Conservation (phyloP, 768 basidiomycete genomes). For the Mycena haematopus region DNA sequence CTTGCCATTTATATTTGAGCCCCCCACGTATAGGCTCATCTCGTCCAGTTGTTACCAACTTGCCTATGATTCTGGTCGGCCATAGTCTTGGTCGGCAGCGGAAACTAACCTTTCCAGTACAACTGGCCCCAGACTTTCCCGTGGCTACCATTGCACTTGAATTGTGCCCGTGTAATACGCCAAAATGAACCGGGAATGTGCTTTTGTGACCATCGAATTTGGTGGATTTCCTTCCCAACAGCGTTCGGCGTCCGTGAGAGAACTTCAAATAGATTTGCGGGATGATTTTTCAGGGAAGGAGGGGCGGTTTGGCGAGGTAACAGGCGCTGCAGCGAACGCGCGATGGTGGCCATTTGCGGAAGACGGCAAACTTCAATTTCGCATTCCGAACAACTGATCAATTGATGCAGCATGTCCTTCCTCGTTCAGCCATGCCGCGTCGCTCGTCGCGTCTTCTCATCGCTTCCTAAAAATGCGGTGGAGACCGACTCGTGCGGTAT, state of each 20-base stretch:
- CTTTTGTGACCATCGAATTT: slow-evolving; percentile 76
- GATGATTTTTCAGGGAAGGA: slow-evolving; percentile 59
- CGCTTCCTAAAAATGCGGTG: slow-evolving; percentile 19
- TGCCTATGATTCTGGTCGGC: slow-evolving; percentile 48
- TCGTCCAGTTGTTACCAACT: slow-evolving; percentile 55
- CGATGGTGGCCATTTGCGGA: slow-evolving; percentile 43
- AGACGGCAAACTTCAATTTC: slow-evolving; percentile 3
- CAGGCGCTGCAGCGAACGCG: slow-evolving; percentile 56
- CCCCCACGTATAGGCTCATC: slow-evolving; percentile 73
- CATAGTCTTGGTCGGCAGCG: background rate
- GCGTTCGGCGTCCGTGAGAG: slow-evolving; percentile 72
- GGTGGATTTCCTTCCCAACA: slow-evolving; percentile 71
- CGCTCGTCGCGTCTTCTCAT: slow-evolving; percentile 22
- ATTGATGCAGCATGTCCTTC: slow-evolving; percentile 12
- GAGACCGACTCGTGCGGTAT: slow-evolving; percentile 66
- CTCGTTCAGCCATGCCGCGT: slow-evolving; percentile 35
- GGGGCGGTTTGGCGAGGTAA: slow-evolving; percentile 61
- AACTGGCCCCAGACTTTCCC: slow-evolving; percentile 86
- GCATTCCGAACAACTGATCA: slow-evolving; percentile 30
- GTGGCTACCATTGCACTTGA: slow-evolving; percentile 77
- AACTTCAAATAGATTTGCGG: slow-evolving; percentile 74
- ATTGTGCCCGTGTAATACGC: slow-evolving; percentile 71
- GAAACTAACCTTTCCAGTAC: slow-evolving; percentile 74
- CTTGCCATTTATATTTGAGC: slow-evolving; percentile 77
- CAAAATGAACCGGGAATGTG: slow-evolving; percentile 73